These are phyloP conservation scores for Stephanodiscus triporus DNA, from an alignment of 108 stramenopile species.

Conservation along the genomic window DNA sequence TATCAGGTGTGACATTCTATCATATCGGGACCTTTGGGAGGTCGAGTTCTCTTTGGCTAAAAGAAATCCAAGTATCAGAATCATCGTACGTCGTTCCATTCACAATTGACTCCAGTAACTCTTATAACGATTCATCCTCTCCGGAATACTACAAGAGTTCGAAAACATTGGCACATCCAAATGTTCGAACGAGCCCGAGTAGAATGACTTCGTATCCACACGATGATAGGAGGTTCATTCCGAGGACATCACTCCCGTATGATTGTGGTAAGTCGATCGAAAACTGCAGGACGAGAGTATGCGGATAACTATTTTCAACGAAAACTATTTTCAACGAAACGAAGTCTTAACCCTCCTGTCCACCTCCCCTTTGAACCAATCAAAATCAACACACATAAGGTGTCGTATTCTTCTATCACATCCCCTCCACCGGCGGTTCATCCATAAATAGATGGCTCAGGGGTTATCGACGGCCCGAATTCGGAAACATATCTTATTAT, in stretches of 20 bases:
- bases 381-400: not conserved
- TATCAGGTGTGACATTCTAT: not conserved
- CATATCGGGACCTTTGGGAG: not conserved
- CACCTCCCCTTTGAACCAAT: not conserved
- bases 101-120: too few relatives aligned
- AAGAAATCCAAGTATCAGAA: too few relatives aligned
- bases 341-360: not conserved
- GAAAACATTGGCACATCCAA: not conserved
- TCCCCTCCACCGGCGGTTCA: constrained; percentile 22
- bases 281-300: not conserved
- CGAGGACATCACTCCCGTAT: constrained; percentile 1
- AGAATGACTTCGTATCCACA: not conserved
- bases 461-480: not conserved
- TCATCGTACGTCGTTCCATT: too few relatives aligned
- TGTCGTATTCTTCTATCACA: constrained; percentile 35
- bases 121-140: not conserved
- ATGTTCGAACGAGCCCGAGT: not conserved
- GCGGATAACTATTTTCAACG: too few relatives aligned
- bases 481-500: constrained; percentile 16
- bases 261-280: constrained; percentile 12
- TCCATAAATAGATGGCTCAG: constrained; percentile 24
- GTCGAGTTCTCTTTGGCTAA: too few relatives aligned
- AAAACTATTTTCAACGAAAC: not conserved
- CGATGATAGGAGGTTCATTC: not conserved
- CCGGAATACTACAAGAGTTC: not conserved